phyloP scores from a whole-genome alignment of 306 rosid species.

The Casuarina equisetifolia region DNA sequence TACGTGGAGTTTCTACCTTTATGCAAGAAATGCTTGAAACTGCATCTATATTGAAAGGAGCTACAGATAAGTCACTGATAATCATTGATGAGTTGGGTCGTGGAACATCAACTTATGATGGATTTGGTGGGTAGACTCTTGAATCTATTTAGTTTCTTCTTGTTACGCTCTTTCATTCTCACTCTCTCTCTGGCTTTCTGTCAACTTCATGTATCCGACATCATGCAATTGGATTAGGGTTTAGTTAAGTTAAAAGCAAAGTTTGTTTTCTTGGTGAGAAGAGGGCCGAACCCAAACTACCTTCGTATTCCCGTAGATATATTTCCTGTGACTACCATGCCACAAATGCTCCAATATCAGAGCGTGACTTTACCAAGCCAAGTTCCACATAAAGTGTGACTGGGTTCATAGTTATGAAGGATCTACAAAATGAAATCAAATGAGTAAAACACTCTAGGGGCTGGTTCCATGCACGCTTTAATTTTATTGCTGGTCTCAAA shows the following conservation, averaged over 20 bases:
- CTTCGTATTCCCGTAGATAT: neutral
- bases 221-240: neutral
- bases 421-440: neutral
- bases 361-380: conserved; percentile 1
- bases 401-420: neutral
- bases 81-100: conserved; percentile 98
- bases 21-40: conserved; percentile 99
- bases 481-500: neutral
- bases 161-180: neutral
- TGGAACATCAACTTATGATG: conserved; percentile 98
- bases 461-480: neutral
- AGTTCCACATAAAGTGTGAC: neutral
- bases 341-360: neutral
- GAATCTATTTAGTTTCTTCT: conserved; percentile 22
- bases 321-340: neutral
- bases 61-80: conserved; percentile 85
- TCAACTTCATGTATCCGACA: neutral
- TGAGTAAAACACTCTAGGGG: neutral
- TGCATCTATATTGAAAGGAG: conserved; percentile 92
- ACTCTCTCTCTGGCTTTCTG: conserved; percentile 4
- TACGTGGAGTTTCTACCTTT: conserved; percentile 95
- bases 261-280: neutral
- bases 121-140: conserved; percentile 76
- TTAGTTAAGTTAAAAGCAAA: neutral
- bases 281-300: neutral